Evolutionary conservation across 2,329 filamentous ascomycete genomes (phyloP).

Genomic region (Alternaria sp.): DNA sequence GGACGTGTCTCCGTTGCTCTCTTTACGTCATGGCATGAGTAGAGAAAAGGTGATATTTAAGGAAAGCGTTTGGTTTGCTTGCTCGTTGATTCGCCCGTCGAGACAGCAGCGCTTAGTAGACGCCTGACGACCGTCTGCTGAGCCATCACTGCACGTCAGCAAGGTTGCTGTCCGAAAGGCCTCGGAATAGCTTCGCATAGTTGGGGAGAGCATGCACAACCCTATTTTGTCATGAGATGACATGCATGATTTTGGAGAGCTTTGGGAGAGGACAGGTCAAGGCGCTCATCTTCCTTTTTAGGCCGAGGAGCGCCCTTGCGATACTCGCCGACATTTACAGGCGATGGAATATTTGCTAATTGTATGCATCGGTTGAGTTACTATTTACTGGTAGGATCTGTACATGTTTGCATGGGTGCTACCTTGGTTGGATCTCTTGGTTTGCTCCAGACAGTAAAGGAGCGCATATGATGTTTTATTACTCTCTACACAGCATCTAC

Average conservation of each 20-base stretch:
- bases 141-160: not conserved
- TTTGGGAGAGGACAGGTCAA: not conserved
- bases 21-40: not conserved
- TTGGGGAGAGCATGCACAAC: not conserved
- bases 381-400: not conserved
- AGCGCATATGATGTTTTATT: not conserved
- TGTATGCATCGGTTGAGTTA: too few relatives aligned
- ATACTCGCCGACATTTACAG: not conserved
- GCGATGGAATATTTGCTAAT: not conserved
- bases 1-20: not conserved
- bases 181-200: not conserved
- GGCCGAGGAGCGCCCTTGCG: not conserved
- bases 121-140: not conserved
- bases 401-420: not conserved
- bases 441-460: not conserved
- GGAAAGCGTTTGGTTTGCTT: not conserved
- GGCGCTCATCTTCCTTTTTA: not conserved
- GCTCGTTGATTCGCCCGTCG: not conserved
- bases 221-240: not conserved
- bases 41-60: not conserved
- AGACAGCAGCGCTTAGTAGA: constrained; percentile 9
- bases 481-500: not conserved
- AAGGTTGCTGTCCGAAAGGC: not conserved
- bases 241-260: not conserved
- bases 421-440: not conserved